These are phyloP conservation scores for Moniliophthora roreri DNA, from an alignment of 1,284 basidiomycete genomes.

Conservation along the genomic window DNA sequence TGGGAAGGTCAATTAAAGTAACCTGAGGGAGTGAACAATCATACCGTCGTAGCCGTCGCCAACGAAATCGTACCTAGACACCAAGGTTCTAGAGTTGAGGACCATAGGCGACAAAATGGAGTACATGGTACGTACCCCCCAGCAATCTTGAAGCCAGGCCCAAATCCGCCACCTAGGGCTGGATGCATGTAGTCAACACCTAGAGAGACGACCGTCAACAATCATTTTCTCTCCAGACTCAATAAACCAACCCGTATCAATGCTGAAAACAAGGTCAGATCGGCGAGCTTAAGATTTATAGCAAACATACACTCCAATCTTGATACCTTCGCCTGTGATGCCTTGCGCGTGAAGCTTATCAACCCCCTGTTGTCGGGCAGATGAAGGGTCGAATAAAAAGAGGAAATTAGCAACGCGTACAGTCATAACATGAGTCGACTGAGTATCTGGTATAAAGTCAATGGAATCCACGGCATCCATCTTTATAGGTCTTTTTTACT, in stretches of 20 bases:
- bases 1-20: too few relatives aligned
- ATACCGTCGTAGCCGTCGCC: neutral
- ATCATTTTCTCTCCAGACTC: neutral
- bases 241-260: neutral
- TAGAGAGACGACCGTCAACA: neutral
- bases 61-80: neutral
- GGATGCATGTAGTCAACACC: constrained; percentile 1
- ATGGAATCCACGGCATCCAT: constrained; percentile 25
- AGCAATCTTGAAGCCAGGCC: neutral
- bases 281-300: neutral
- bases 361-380: constrained; percentile 29
- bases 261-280: neutral
- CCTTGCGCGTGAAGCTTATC: constrained; percentile 51
- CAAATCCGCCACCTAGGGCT: neutral
- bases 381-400: neutral
- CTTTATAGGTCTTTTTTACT: neutral
- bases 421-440: neutral
- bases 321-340: constrained; percentile 48
- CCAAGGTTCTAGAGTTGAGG: too few relatives aligned
- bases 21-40: too few relatives aligned
- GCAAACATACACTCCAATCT: constrained; percentile 42
- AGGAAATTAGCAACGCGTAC: neutral
- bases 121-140: too few relatives aligned
- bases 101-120: too few relatives aligned
- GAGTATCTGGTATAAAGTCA: too few relatives aligned